Base-by-base conservation (phyloP, 768 basidiomycete species). In the Baorangia bicolor region DNA sequence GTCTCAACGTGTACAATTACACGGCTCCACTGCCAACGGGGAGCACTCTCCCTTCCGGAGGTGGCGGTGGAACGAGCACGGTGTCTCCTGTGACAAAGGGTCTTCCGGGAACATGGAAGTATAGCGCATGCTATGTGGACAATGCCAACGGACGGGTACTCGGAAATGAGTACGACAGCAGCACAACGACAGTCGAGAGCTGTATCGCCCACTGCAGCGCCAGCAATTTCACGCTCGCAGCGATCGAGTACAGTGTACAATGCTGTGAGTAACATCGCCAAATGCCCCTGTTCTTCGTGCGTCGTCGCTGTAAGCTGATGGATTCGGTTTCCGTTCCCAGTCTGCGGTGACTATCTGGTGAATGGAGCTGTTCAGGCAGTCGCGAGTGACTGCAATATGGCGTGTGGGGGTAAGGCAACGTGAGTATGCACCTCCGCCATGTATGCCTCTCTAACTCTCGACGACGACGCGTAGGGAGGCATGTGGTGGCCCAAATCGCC, bases 51-150 rank as follows among this genome's bases (percentile, higher is more conserved):
- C n/a, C n/a, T n/a, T n/a, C n/a, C n/a, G n/a, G n/a, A n/a, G n/a
- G n/a, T n/a, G n/a, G n/a, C n/a, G n/a, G n/a, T n/a, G n/a, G n/a
- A n/a, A n/a, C 25, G 4, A 25, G 14, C 16, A 27, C 47, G 7
- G 23, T 25, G 18, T 56, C 51, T 8, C 80, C 81, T 0, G 82
- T 87, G 27, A 77, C 74, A 1, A 66, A 64, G 12, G 81, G 79
- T 23, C 80, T 90, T 5, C 81, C 83, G 0, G 68, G 69, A 5
- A 74, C 74, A 25, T 90, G 86, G 84, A 71, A 74, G 0, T 90
- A 88, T 51, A 78, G 71, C 23, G 82, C 76, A 7, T 90, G 90
- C 63, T 92, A 81, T 69, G 82, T 89, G 81, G 90, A 92, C 65
- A 84, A 84, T 51, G 81, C 79, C 0, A 65, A 79, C 61, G 89